Conservation (phyloP, 345 rosid genomes). For the Eucalyptus tenuipes region DNA sequence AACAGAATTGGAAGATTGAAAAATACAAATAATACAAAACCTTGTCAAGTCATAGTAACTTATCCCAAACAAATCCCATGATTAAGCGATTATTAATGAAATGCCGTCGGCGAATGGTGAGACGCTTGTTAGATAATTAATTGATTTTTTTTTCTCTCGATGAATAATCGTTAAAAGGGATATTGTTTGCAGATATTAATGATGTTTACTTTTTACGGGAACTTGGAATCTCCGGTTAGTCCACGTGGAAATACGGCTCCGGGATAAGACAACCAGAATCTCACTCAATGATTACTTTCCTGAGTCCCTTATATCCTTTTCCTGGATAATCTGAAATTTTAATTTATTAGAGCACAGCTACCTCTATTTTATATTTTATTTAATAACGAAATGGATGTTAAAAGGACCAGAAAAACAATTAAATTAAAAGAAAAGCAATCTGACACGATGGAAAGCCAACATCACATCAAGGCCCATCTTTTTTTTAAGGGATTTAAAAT, state of each 20-base stretch:
- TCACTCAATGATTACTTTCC: background rate
- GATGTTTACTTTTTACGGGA: background rate
- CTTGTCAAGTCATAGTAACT: background rate
- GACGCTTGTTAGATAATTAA: background rate
- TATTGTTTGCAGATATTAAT: background rate
- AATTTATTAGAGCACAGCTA: background rate
- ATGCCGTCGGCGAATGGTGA: background rate
- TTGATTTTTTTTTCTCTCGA: background rate
- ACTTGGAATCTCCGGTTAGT: background rate
- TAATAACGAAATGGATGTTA: background rate
- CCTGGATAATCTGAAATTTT: background rate
- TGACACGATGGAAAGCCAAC: background rate
- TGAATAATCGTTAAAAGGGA: background rate
- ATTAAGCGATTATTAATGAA: background rate
- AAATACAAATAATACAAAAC: background rate
- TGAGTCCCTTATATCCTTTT: background rate
- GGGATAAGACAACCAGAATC: background rate
- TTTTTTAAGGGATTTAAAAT: background rate
- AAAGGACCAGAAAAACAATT: background rate
- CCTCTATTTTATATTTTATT: background rate
- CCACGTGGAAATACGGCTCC: background rate
- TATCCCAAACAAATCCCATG: background rate
- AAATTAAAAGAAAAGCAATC: background rate
- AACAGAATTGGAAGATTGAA: background rate
- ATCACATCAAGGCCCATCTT: background rate